Percentiles rank a stretch among this genome's conserved stretches.
These are phyloP conservation scores for Suillus hirtellus DNA, from an alignment of 768 basidiomycete species.

Conservation along the genomic window DNA sequence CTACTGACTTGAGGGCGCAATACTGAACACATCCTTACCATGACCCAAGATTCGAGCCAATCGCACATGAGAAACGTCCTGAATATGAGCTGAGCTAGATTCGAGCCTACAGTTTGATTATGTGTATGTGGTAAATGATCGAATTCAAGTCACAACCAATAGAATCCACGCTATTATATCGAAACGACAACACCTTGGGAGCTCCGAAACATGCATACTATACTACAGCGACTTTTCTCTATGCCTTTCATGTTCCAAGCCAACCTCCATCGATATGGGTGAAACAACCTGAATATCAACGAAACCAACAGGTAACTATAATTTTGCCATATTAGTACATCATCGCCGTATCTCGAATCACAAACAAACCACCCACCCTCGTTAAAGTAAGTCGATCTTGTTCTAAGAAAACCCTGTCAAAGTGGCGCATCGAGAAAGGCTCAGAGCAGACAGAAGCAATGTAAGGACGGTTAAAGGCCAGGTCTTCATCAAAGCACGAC, in stretches of 20 bases:
- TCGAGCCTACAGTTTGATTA: background rate
- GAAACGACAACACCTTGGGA: background rate
- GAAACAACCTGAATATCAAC: background rate
- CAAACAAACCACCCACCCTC: background rate
- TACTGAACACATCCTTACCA: no score
- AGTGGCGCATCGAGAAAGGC: background rate
- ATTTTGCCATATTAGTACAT: background rate
- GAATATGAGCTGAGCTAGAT: background rate
- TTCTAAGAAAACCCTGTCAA: slow-evolving; percentile 1
- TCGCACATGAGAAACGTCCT: no score
- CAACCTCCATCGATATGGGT: background rate
- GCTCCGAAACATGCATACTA: background rate
- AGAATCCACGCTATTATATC: background rate
- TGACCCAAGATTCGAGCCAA: no score
- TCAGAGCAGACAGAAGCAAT: background rate
- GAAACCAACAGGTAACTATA: background rate
- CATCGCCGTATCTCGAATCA: background rate
- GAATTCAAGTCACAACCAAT: background rate
- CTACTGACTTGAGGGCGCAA: background rate
- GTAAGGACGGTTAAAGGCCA: background rate
- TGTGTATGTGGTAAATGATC: background rate
- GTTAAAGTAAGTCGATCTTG: background rate
- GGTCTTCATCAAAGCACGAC: background rate
- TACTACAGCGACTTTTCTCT: background rate
- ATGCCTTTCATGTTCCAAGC: background rate